These are phyloP conservation scores for Aspergillus neoniger DNA, from an alignment of 2,329 filamentous ascomycete genomes.

Conservation along the genomic window DNA sequence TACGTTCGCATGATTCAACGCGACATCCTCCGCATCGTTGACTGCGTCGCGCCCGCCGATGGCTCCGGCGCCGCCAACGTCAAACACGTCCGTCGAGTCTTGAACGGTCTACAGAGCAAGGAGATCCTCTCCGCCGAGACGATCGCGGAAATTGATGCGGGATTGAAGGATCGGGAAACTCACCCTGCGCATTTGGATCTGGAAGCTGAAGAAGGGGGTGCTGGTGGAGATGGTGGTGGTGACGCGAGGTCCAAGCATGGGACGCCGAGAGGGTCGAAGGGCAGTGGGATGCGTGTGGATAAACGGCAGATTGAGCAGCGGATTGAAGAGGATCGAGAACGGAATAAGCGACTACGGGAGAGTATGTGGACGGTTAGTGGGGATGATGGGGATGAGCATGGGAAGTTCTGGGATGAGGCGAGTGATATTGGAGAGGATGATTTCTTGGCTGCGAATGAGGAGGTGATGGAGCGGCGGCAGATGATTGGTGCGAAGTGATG, in stretches of 20 bases:
- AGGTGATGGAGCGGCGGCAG: conserved; percentile 58
- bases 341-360: conserved; percentile 88
- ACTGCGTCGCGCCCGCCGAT: conserved; percentile 85
- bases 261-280: conserved; percentile 31
- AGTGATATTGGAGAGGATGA: conserved; percentile 90
- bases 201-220: conserved; percentile 23
- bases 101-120: conserved; percentile 70
- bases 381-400: conserved; percentile 69
- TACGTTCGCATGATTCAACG: conserved; percentile 95
- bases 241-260: conserved; percentile 28
- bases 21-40: conserved; percentile 87
- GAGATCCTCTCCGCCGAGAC: conserved; percentile 72
- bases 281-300: conserved; percentile 61
- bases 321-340: conserved; percentile 93
- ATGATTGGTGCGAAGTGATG: conserved; percentile 37
- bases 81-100: conserved; percentile 82
- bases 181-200: conserved; percentile 59
- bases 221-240: conserved; percentile 24
- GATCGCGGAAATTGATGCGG: conserved; percentile 77
- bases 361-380: conserved; percentile 86
- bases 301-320: conserved; percentile 91
- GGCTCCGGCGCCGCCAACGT: conserved; percentile 90
- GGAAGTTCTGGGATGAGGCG: conserved; percentile 81
- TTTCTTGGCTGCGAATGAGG: conserved; percentile 73
- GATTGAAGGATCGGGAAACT: conserved; percentile 75